A percentile compares a stretch with the other conserved stretches of the same genome.
Evolutionary conservation across 345 rosid species (phyloP).

Genomic region (Zanthoxylum bungeanum): DNA sequence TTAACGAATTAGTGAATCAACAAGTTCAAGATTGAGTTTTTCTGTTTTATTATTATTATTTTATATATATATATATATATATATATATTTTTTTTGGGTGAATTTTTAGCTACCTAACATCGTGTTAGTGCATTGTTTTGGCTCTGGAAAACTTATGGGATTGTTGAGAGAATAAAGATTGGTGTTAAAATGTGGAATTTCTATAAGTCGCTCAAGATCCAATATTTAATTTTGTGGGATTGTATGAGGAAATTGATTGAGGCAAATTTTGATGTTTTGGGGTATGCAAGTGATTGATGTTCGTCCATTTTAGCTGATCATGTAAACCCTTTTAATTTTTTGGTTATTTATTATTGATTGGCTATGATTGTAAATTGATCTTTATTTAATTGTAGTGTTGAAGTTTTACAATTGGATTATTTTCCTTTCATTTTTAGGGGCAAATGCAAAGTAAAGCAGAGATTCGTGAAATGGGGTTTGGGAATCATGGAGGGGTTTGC

Average conservation of each 20-base stretch:
- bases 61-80: too few species aligned
- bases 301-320: neutral
- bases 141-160: neutral
- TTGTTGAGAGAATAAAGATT: neutral
- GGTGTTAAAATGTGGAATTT: neutral
- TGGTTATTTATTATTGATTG: neutral
- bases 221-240: neutral
- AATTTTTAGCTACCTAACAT: neutral
- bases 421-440: conserved; percentile 32
- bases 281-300: neutral
- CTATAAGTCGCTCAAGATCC: neutral
- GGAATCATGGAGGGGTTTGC: conserved; percentile 68
- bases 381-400: neutral
- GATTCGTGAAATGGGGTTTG: conserved; percentile 38
- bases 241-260: neutral
- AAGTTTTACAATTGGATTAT: neutral
- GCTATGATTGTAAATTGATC: neutral
- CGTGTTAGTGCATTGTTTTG: neutral
- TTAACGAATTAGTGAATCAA: neutral
- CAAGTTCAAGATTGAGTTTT: neutral
- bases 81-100: too few species aligned
- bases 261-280: neutral
- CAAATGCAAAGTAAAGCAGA: conserved; percentile 30
- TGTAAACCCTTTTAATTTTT: neutral
- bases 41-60: neutral